Evolutionary conservation across 116 monocot species (phyloP), one percentile per base, ranked within the genome.

Genomic region (Thalassia testudinum): DNA sequence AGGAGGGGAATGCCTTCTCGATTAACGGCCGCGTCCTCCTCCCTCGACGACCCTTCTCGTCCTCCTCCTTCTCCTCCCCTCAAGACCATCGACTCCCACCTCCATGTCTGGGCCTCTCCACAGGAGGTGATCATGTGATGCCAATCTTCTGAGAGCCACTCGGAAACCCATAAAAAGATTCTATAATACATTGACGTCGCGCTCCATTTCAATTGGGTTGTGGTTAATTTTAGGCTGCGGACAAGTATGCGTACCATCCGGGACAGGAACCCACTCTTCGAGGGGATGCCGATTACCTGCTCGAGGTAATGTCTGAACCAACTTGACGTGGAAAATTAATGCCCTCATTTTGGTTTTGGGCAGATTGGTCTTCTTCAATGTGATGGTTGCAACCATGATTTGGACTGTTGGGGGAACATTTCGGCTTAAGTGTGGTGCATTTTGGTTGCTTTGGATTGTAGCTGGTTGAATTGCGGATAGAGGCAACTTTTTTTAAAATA

Each of bases 81-180:
- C 20, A 85, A 76, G 67, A 56, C 51, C 42, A 43, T 80, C 12
- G 88, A 88, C 48, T 79, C 79, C 37, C 88, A 88, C 66, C 73
- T 88, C 63, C 83, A 83, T 42, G 69, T 88, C 40, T 83, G 80
- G 88, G 88, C 83, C 55, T 73, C 87, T 56, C 82, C 75, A 1
- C 63, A 78, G 29, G 70, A 87, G 78, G 87, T 82, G 58, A 21
- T 20, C 45, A 45, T 6, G 19, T 6, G 45, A 45, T 5, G 19
- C 3, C 4, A 45, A 45, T 2, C 4, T 2, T 7, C 15, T 7
- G 45, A 45, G 30, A 10, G 10, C 30, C 3, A 45, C 45, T 6
- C 5, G 45, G 19, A 45, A 45, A 45, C 15, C 34, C 38, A 37
- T 19, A 5, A 44, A 24, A 18, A 1, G 1, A n/a, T 51, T 49